Percentiles rank a stretch among this genome's conserved stretches.
Evolutionary conservation across 169 alveolate species (phyloP).

Genomic region (Haemoproteus tartakovskyi): DNA sequence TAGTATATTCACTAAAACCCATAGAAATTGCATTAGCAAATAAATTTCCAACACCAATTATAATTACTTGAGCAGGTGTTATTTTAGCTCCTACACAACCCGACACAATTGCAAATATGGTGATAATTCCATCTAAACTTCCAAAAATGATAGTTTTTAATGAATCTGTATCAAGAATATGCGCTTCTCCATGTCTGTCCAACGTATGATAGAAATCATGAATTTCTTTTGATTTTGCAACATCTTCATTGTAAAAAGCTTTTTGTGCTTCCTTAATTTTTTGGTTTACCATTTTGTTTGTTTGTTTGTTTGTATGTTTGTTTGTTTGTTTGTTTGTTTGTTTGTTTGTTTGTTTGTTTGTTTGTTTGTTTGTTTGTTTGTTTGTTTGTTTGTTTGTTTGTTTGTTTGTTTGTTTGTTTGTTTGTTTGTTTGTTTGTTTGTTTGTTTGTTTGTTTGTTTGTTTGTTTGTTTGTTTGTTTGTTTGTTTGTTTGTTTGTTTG

Average conservation of each 20-base stretch:
- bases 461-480: too few relatives aligned
- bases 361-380: not conserved
- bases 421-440: too few relatives aligned
- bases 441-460: too few relatives aligned
- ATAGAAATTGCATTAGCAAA: conserved; percentile 89
- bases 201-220: conserved; percentile 26
- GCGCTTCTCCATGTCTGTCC: conserved; percentile 60
- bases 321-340: not conserved
- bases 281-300: conserved; percentile 29
- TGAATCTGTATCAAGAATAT: conserved; percentile 70
- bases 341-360: not conserved
- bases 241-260: conserved; percentile 67
- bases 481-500: too few relatives aligned
- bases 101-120: conserved; percentile 87
- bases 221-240: conserved; percentile 53
- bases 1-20: conserved; percentile 85
- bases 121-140: conserved; percentile 89
- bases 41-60: conserved; percentile 85
- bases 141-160: conserved; percentile 87
- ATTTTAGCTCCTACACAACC: conserved; percentile 89
- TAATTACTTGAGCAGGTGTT: conserved; percentile 83
- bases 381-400: not conserved
- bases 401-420: not conserved
- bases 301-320: not conserved
- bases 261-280: conserved; percentile 65